Base-by-base conservation (phyloP, 139 green algal genomes). In the Gonium pectorale region DNA sequence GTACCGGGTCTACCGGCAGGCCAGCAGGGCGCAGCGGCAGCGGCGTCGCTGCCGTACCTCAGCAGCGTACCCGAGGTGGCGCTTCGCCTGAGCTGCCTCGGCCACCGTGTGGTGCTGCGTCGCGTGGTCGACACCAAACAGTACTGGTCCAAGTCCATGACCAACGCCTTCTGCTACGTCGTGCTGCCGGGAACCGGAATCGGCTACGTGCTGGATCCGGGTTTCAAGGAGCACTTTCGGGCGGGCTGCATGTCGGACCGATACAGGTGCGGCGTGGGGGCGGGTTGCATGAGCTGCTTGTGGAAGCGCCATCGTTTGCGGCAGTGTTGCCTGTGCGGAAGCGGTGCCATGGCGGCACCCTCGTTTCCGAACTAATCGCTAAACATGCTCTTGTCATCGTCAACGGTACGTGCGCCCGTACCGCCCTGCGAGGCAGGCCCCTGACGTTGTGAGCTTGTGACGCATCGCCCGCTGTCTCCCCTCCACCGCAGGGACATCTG, bases 121-220 rank as follows among this genome's bases (percentile, higher is more conserved):
- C 80, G 86, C 27, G 88, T 91, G 83, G 21, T 85, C 11, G 77
- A 89, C 80, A 75, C 62, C 26, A 67, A 78, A 27, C 72, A 86
- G 1, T 91, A 91, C 88, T 91, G 88, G 88, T 89, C 69, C 46
- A 80, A 81, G 41, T 67, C 72, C 21, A 89, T 91, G 84, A 75
- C 86, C 51, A 91, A 91, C 51, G 70, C 74, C 19, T 91, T 91
- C 35, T 86, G 80, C 52, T 86, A 86, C 80, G 52, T 38, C 27
- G 56, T 86, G 29, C 67, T 86, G 17, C 68, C 80, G 22, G 67
- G 49, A 21, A 80, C 67, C 2, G 67, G 78, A 1, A 75, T 86
- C 9, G 79, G 70, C 71, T 91, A 91, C 68, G 69, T 91, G 33
- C 80, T 91, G 52, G 88, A 91, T 43, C 88, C 88, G 0, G 35